Evolutionary conservation across 306 rosid species (phyloP), one percentile per base, ranked within the genome.

Genomic region (Begonia fuchsioides): DNA sequence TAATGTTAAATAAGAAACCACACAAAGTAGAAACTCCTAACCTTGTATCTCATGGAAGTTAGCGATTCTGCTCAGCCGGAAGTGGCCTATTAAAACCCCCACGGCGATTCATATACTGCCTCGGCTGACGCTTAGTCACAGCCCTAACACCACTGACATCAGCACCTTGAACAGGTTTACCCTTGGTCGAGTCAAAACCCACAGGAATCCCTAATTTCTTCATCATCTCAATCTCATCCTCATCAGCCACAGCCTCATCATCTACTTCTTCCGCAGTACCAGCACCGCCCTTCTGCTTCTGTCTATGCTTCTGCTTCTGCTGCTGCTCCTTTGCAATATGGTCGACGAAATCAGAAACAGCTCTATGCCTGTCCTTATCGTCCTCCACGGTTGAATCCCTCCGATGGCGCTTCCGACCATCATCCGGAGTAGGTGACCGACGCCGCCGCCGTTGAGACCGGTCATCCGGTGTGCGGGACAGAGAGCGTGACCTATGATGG

Each of bases 71-170:
- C 83, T 85, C 95, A 18, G 94, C 94, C 11, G 98, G 98, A 73
- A 90, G 75, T 7, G 98, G 96, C n/a, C 94, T 87, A 58, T 90
- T 90, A 53, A 90, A 90, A 0, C 98, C 98, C 1, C 98, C 98
- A 10, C 96, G 95, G 20, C 96, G 82, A 53, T 90, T 90, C 98
- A 90, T 90, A 55, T 85, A 90, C 78, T 90, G 96, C 56, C 98
- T 77, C 0, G 98, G 98, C 60, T 81, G 85, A 20, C 94, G 73
- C 73, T 90, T 90, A 3, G 94, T 81, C 5, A 90, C 94, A 0
- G 79, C 85, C 56, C 92, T 77, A 39, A 82, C 65, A 32, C 86
- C 98, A 49, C 98, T 90, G 41, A 90, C 79, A 17, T 85, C 98
- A 5, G 98, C 94, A 15, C 96, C 98, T 2, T 77, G 40, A 5